Evolutionary conservation across 2,329 filamentous ascomycete genomes (phyloP), one percentile per base, ranked within the genome.

Genomic region (Colletotrichum brevisporum): DNA sequence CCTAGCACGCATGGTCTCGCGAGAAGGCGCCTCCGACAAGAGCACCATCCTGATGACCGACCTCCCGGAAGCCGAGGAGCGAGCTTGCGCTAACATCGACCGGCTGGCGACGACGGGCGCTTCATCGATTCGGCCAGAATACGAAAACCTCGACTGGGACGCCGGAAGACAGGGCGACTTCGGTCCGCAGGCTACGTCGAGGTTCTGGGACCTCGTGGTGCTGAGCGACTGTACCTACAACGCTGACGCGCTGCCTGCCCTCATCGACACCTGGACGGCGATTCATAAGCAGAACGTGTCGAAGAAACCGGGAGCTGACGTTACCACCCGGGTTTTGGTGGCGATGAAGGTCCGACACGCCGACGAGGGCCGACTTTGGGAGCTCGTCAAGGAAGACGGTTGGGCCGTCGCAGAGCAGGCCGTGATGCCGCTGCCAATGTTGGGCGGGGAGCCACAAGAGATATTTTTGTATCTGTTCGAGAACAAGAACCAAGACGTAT

Each of bases 171-270:
- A 76, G 2, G 86, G 85, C 0, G 64, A 57, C 0, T 86, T 89
- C 69, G 85, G 84, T 0, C 72, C 78, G 0, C 74, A 80, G 26
- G 81, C 80, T 1, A 70, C 73, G n/a, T 77, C 79, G 1, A 77
- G 76, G 2, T 69, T 75, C 2, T 90, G 87, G 87, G 84, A 89
- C 67, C 76, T 89, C 5, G 74, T 89, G 54, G 80, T 88, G 60
- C 78, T 90, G 24, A 89, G 87, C 74, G 88, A 90, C 75, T 89
- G 88, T 81, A 89, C 87, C 0, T 90, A 90, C 80, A 90, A 90
- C 70, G 84, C 83, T 61, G 87, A 89, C 74, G 84, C 83, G 71
- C 77, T 90, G 27, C 83, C 85, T 1, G 82, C 85, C 2, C 80
- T 90, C 24, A 84, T 89, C 4, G 82, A 82, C 59, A 89, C 87